Evolutionary conservation across 2,329 filamentous ascomycete species (phyloP), one percentile per base, ranked within the genome.

Genomic region (Arthrobotrys pseudoclavata): DNA sequence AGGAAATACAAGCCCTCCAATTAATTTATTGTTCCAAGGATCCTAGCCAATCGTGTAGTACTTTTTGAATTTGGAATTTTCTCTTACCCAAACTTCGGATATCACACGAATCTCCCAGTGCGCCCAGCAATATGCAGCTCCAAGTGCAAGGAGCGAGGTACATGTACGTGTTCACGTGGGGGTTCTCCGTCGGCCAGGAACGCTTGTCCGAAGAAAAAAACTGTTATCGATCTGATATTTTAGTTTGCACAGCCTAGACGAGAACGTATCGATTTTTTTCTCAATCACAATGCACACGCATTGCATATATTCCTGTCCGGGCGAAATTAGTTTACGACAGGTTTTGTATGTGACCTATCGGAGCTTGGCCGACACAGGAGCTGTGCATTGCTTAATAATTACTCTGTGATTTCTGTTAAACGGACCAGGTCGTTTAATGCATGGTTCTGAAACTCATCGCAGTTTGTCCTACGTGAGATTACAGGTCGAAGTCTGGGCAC

Each of bases 131-230:
- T n/a, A 50, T 72, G 69, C 69, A 63, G 13, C 55, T 42, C 45
- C 13, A 26, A 48, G 40, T 40, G n/a, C n/a, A n/a, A n/a, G n/a
- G n/a, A 48, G 45, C n/a, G 47, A 60, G 37, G 50, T 70, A 37
- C 7, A 31, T 9, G 34, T 40, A 70, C 67, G 67, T 72, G 61
- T 64, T 52, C 69, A 57, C 31, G 69, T 72, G 69, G 69, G 69
- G 60, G 26, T 37, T 42, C 31, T 42, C 50, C 60, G 61, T 60
- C 31, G 66, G 40, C 37, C 66, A 72, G 69, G 40, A 60, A 53
- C 69, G 69, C 60, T 50, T 53, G 18, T 53, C 55, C 29, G 15
- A 48, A 15, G 42, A 13, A n/a, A 47, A 62, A 57, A 37, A 42
- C 42, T 15, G 18, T 15, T 42, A 7, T 60, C 34, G 42, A 34